Base-by-base conservation (phyloP, 2,329 filamentous ascomycete species). In the Fusarium miscanthi region DNA sequence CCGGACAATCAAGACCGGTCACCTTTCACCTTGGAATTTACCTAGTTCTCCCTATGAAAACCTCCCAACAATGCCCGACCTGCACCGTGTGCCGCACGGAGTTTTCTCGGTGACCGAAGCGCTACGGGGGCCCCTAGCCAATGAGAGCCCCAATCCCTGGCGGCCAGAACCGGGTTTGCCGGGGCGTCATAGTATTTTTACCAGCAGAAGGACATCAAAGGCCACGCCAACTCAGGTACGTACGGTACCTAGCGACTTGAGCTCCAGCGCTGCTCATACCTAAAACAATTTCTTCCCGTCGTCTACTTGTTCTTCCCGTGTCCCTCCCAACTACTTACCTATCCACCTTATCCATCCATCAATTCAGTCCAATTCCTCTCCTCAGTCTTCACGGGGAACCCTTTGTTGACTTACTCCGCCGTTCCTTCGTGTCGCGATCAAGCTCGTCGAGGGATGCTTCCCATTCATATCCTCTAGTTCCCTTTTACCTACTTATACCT, bases 361-460 rank as follows among this genome's bases (percentile, higher is more conserved):
- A 58, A 68, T 67, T 38, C 63, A 67, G 61, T 63, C 63, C 63
- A 66, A 62, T 73, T 72, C 66, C 58, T 73, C 49, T 63, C 69
- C 66, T 69, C 71, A 68, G 75, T 70, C 58, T 62, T 53, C 42
- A 62, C 62, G 74, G 72, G 59, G 71, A 72, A 60, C 43, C 31
- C 40, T 63, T 31, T 69, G 70, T 80, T 80, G 84, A 85, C 84
- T 84, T 84, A 85, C 83, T 86, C 84, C 82, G 83, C 84, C 84
- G 77, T 81, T 86, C 84, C 76, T 86, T 85, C 74, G 71, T 74
- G 69, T 71, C 71, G 70, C 73, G 76, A 78, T 81, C 77, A 77
- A 76, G 72, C 74, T 74, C 59, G 73, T 74, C 76, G 75, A 74
- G 79, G 78, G 74, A 81, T 81, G 80, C 74, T 75, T 79, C 68